Evolutionary conservation across 139 green algal species (phyloP).

Genomic region (Yamagishiella unicocca): DNA sequence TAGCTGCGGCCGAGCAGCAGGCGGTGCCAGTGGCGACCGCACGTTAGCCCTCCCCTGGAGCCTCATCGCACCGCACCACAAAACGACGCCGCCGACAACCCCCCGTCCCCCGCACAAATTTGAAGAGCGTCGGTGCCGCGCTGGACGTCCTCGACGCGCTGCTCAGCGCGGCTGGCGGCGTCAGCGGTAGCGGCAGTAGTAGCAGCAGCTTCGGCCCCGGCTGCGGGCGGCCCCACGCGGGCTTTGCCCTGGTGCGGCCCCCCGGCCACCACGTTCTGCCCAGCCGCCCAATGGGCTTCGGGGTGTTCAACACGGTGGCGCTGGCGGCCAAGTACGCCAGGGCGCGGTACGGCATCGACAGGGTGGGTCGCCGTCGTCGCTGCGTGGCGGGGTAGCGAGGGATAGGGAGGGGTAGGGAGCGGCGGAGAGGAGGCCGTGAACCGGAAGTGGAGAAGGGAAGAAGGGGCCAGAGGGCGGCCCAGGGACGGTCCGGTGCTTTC

Average conservation of each 20-base stretch:
- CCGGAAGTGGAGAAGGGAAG: too few species aligned
- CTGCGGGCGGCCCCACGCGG: constrained; percentile 33
- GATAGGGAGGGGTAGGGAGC: background rate
- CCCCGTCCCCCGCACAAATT: background rate
- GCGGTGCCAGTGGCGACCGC: background rate
- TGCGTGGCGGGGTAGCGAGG: background rate
- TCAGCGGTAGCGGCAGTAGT: background rate
- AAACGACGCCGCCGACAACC: background rate
- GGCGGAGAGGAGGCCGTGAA: too few species aligned
- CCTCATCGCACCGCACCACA: background rate
- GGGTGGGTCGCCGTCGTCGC: background rate
- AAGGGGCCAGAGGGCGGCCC: too few species aligned
- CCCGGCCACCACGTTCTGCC: constrained; percentile 90
- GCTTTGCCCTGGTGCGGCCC: constrained; percentile 85
- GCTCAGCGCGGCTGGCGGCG: background rate
- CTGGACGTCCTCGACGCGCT: constrained; percentile 31
- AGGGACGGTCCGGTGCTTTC: too few species aligned
- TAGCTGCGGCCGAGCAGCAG: background rate
- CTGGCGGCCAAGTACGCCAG: constrained; percentile 78
- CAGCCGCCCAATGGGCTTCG: constrained; percentile 90
- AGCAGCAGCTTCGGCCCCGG: background rate
- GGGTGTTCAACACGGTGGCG: constrained; percentile 84
- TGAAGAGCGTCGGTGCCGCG: constrained; percentile 10
- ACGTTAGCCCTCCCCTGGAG: background rate
- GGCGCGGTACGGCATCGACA: constrained; percentile 13